These are phyloP conservation scores for Blastomyces percursus DNA, from an alignment of 2,329 filamentous ascomycete species.

Conservation along the genomic window DNA sequence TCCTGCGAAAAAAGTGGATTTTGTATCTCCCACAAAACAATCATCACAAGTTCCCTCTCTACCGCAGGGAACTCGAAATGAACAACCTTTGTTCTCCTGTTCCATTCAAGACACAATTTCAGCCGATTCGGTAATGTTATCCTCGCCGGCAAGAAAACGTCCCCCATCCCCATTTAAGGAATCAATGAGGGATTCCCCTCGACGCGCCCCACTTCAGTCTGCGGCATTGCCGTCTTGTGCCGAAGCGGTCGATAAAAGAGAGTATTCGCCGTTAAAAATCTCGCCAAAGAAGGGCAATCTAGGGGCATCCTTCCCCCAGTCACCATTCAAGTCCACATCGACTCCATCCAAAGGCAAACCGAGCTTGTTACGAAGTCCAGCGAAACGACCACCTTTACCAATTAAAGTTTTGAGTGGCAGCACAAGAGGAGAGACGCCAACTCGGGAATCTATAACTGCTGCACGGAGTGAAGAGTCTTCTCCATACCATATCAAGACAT, in stretches of 20 bases:
- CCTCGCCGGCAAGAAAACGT: slow-evolving; percentile 36
- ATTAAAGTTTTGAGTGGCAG: slow-evolving; percentile 23
- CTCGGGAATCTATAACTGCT: not conserved
- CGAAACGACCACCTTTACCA: slow-evolving; percentile 33
- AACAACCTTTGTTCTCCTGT: not conserved
- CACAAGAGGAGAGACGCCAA: not conserved
- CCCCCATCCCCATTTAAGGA: slow-evolving; percentile 36
- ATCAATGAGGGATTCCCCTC: slow-evolving; percentile 32
- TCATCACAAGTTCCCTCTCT: not conserved
- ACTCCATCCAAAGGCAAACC: slow-evolving; percentile 27
- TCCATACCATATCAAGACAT: not conserved
- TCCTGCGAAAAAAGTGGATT: slow-evolving; percentile 32
- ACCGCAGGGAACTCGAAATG: too few relatives aligned
- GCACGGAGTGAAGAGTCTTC: not conserved
- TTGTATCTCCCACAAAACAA: slow-evolving; percentile 16
- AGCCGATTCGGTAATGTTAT: slow-evolving; percentile 27
- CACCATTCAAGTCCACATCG: slow-evolving; percentile 23
- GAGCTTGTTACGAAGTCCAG: slow-evolving; percentile 35
- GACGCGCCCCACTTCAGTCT: slow-evolving; percentile 22
- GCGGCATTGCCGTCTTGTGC: slow-evolving; percentile 16
- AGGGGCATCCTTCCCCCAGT: slow-evolving; percentile 27
- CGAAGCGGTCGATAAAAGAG: not conserved
- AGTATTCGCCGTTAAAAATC: slow-evolving; percentile 31
- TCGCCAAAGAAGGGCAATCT: slow-evolving; percentile 35
- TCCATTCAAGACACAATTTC: slow-evolving; percentile 13